Conservation (phyloP, 805 yeast genomes). For the Wickerhamomyces sydowiorum region DNA sequence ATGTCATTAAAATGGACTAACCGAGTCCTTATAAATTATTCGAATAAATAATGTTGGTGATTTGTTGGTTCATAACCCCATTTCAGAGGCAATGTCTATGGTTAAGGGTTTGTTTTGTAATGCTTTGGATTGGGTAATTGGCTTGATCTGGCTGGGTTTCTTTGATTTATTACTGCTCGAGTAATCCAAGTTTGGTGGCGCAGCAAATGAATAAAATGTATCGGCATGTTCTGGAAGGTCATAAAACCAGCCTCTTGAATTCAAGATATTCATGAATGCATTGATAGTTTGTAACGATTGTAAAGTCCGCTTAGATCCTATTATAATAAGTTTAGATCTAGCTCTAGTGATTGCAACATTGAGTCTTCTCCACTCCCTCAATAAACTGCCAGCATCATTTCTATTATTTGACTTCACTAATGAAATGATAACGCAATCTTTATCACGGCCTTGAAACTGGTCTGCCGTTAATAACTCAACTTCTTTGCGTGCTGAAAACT, state of each 20-base stretch:
- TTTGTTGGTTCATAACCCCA: constrained; percentile 8
- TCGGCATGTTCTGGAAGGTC: constrained; percentile 37
- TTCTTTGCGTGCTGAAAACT: constrained; percentile 27
- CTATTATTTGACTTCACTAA: constrained; percentile 76
- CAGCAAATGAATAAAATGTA: constrained; percentile 2
- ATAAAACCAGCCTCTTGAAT: constrained; percentile 58
- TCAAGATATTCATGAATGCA: constrained; percentile 55
- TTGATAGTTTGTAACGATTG: constrained; percentile 43
- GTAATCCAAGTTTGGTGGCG: constrained; percentile 2
- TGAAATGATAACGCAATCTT: constrained; percentile 85
- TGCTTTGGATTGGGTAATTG: constrained; percentile 9
- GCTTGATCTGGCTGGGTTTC: constrained; percentile 2
- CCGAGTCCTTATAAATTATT: background rate
- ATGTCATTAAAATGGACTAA: background rate
- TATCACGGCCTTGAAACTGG: constrained; percentile 93
- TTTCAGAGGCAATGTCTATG: constrained; percentile 16
- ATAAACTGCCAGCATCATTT: constrained; percentile 64
- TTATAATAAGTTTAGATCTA: constrained; percentile 68
- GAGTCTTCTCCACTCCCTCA: constrained; percentile 85
- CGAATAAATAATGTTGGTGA: background rate
- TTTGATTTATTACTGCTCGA: too few relatives aligned
- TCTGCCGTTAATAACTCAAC: constrained; percentile 91
- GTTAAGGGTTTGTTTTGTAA: constrained; percentile 10
- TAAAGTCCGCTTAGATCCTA: constrained; percentile 73
- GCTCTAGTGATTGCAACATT: constrained; percentile 96